phyloP scores from a whole-genome alignment of 768 basidiomycete genomes.

The Coprinopsis strossmayeri region DNA sequence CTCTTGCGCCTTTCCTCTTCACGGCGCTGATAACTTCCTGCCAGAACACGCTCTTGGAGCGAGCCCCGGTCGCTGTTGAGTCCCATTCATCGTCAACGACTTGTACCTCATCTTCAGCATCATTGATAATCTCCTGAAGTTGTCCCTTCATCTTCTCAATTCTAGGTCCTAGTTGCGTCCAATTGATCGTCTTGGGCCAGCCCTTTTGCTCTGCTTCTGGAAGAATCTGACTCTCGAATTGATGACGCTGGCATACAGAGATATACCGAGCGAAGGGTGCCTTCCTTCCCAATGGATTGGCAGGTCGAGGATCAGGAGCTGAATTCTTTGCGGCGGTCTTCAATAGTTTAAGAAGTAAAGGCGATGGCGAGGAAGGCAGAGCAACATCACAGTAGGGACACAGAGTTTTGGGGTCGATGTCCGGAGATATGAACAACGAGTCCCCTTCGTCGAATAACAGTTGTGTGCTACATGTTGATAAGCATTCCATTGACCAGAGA shows the following conservation, averaged over 20 bases:
- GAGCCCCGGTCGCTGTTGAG: conserved; percentile 25
- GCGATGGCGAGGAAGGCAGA: conserved; percentile 58
- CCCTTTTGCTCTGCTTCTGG: conserved; percentile 65
- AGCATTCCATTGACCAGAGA: conserved; percentile 5
- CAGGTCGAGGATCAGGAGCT: conserved; percentile 52
- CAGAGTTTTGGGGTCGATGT: conserved; percentile 56
- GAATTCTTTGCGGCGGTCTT: conserved; percentile 47
- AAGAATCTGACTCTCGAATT: conserved; percentile 66
- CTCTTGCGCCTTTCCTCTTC: conserved; percentile 57
- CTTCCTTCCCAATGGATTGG: conserved; percentile 58
- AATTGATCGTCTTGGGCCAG: conserved; percentile 75
- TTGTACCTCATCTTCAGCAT: conserved; percentile 22
- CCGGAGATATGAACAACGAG: conserved; percentile 44
- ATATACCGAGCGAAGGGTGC: conserved; percentile 55
- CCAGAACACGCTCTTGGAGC: conserved; percentile 57
- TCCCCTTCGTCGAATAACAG: conserved; percentile 14
- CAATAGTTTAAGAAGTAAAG: conserved; percentile 49
- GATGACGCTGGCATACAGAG: conserved; percentile 69
- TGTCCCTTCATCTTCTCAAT: conserved; percentile 42
- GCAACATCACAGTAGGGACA: conserved; percentile 80
- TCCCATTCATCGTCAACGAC: conserved; percentile 4
- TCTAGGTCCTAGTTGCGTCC: conserved; percentile 45
- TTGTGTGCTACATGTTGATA: not conserved
- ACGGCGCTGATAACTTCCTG: conserved; percentile 56
- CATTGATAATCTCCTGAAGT: conserved; percentile 47